Base-by-base conservation (phyloP, 140 eudicot genomes). In the Cichorium intybus region DNA sequence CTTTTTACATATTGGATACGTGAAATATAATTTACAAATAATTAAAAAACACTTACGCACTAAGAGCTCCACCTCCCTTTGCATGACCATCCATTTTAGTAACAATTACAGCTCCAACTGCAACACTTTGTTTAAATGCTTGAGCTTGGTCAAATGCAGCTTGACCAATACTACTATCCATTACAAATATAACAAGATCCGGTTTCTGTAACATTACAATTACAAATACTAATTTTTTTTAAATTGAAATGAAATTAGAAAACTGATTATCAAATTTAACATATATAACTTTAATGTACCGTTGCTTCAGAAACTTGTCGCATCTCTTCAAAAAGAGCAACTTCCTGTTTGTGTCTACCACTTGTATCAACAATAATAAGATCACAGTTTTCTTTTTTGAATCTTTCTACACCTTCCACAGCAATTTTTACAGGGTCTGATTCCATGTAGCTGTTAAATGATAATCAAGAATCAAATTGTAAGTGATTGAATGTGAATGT, bases 81-180 rank as follows among this genome's bases (percentile, higher is more conserved):
- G 95, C 95, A 81, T 89, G 99, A 16, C 95, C 97, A 53, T 93
- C 97, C 97, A 93, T 93, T 76, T 93, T 93, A 21, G 99, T 93
- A 62, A 93, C 68, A 75, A 93, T 93, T 62, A 93, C 99, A 59
- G 97, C 99, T 65, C 99, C 99, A 75, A 93, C 99, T 9, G 95
- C 95, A 79, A 93, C 99, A 78, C 99, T 93, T 77, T 89, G 94
- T 69, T 82, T 88, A 68, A 93, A 93, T 24, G 97, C 99, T 82
- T 79, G 97, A 59, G 99, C 97, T 79, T 93, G 99, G 71, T 88
- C 97, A 82, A 81, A 86, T 26, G 99, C 99, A 68, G 99, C 99
- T 84, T 93, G 99, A 75, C 99, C 99, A 72, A 89, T 93, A 78
- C 97, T 89, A 79, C 99, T 89, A 66, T 93, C 99, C 99, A 93